Conservation (phyloP, 306 rosid species). For the Castanospermum australe region DNA sequence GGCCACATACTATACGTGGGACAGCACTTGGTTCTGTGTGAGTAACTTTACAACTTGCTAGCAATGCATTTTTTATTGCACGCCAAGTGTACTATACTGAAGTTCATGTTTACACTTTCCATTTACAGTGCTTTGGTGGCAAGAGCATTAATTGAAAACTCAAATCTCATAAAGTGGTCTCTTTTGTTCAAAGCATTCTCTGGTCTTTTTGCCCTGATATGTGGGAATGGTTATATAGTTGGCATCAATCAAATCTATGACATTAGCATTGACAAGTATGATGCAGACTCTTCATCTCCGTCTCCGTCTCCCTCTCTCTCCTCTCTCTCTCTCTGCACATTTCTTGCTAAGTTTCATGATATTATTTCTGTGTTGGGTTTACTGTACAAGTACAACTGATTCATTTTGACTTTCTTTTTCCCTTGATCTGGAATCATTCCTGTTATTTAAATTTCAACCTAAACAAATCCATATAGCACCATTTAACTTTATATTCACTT, state of each 20-base stretch:
- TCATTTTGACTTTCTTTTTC: not conserved
- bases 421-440: not conserved
- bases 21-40: conserved; percentile 86
- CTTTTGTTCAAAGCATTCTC: conserved; percentile 83
- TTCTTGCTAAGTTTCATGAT: not conserved
- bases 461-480: not conserved
- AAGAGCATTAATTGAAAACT: conserved; percentile 87
- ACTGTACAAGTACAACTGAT: not conserved
- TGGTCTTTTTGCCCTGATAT: conserved; percentile 83
- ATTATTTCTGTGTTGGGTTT: not conserved
- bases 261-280: conserved; percentile 92
- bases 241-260: conserved; percentile 99
- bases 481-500: conserved; percentile 30
- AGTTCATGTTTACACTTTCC: conserved; percentile 27
- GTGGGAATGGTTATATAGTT: conserved; percentile 95
- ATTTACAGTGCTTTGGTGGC: conserved; percentile 83
- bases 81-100: not conserved
- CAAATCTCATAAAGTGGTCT: conserved; percentile 92
- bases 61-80: not conserved
- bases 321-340: not conserved
- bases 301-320: too few relatives aligned
- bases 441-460: not conserved
- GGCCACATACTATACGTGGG: conserved; percentile 97
- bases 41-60: conserved; percentile 31
- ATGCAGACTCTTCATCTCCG: too few relatives aligned